Percentiles rank a stretch among this genome's conserved stretches.
Conservation (phyloP, 768 basidiomycete genomes). For the Boletus reticulatus region DNA sequence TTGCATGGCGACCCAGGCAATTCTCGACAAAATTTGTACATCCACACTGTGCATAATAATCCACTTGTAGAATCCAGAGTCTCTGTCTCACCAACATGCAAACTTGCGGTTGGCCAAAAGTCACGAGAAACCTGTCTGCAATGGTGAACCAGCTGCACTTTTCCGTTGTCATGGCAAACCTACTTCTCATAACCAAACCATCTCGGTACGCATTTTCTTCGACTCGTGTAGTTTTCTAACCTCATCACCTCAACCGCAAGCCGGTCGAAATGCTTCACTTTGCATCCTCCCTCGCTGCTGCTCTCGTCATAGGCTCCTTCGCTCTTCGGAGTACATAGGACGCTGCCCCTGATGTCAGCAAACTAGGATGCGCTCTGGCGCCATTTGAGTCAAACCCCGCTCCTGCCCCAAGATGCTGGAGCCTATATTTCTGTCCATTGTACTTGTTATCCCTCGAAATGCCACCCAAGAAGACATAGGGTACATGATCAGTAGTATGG, state of each 20-base stretch:
- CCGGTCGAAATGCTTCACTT: conserved; percentile 38
- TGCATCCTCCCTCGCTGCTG: conserved; percentile 32
- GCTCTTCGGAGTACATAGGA: conserved; percentile 26
- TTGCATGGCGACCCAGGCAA: conserved; percentile 3
- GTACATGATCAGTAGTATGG: conserved; percentile 47
- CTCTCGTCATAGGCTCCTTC: conserved; percentile 31
- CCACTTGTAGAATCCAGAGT: background rate
- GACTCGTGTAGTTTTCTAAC: conserved; percentile 9
- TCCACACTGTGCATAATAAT: background rate
- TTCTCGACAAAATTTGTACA: background rate
- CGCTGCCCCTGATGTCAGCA: conserved; percentile 20
- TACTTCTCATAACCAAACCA: conserved; percentile 21
- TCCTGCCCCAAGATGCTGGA: conserved; percentile 33
- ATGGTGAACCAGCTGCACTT: conserved; percentile 26
- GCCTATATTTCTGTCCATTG: conserved; percentile 48
- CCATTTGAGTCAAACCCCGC: conserved; percentile 33
- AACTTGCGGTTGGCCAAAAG: conserved; percentile 3
- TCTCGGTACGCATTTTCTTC: conserved; percentile 29
- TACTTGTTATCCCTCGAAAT: conserved; percentile 48
- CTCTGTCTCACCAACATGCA: background rate
- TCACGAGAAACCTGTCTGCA: conserved; percentile 22
- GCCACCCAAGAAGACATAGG: conserved; percentile 46
- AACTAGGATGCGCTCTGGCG: conserved; percentile 34
- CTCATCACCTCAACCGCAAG: conserved; percentile 21
- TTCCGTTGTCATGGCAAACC: too few species aligned